Evolutionary conservation across 1,284 basidiomycete species (phyloP), one percentile per base, ranked within the genome.

Genomic region (Cerioporus squamosus): DNA sequence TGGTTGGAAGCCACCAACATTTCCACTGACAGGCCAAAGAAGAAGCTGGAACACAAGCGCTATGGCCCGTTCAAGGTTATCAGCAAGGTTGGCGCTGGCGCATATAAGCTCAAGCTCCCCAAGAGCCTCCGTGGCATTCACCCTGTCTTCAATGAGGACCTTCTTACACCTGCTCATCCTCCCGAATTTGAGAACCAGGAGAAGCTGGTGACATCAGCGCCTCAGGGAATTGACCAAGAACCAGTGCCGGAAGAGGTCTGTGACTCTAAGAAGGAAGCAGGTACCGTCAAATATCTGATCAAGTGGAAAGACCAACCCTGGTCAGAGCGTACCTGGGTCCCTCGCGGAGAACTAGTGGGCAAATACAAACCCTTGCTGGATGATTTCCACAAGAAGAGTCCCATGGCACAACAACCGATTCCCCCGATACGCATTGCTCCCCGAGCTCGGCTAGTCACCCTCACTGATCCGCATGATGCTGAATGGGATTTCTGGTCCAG

Each of bases 51-150:
- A 20, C 55, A 69, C 23, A 68, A 67, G 52, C 51, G 61, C 10
- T 48, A 70, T 17, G 77, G 78, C 24, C 79, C 76, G 0, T 81
- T 70, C 64, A 53, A 53, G 8, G 67, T 80, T 26, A 45, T 52
- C 1, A 42, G 70, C 33, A 63, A 65, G 18, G 48, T 76, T 12
- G 64, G 68, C n/a, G 40, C 55, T 0, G 44, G 62, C 8, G 64
- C 69, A 1, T 78, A 73, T 58, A 33, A 60, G 42, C 64, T 79
- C 15, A 45, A 73, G 44, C 67, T 80, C 17, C 75, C 79, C 2
- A 18, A 47, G 5, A 31, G 62, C 8, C 53, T 71, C 62, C 57
- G 64, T 52, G 44, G 43, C 9, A 67, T 79, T 3, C 77, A 81
- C 58, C 59, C 68, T 3, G 72, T 78, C 3, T 79, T 79, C 67